Conservation (phyloP, 2,329 filamentous ascomycete genomes). For the Pyrenophora teres region DNA sequence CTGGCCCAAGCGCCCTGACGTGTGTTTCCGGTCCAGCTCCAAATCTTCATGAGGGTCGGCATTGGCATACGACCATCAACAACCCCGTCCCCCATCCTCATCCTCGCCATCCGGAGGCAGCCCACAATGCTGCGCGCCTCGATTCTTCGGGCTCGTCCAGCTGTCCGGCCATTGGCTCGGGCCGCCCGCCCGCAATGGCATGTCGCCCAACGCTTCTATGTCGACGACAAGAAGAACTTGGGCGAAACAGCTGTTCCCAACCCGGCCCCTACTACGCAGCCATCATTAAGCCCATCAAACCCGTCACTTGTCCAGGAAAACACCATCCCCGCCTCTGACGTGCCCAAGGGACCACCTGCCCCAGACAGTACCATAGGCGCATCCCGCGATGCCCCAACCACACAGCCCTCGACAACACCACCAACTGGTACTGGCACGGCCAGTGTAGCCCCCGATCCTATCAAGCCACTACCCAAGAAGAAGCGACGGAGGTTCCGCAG, state of each 20-base stretch:
- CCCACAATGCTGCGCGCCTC: conserved; percentile 62
- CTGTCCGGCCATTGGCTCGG: conserved; percentile 44
- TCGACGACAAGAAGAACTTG: conserved; percentile 52
- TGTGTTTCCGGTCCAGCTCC: conserved; percentile 13
- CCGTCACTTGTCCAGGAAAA: conserved; percentile 26
- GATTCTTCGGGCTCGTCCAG: conserved; percentile 55
- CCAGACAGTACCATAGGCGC: conserved; percentile 47
- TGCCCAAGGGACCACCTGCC: conserved; percentile 54
- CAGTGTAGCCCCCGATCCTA: conserved; percentile 49
- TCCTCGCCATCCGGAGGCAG: conserved; percentile 45
- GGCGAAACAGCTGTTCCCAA: conserved; percentile 47
- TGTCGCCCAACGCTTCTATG: conserved; percentile 55
- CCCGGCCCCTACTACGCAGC: conserved; percentile 33
- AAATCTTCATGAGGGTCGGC: conserved; percentile 23
- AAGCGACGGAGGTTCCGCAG: conserved; percentile 71
- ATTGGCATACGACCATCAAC: conserved; percentile 17
- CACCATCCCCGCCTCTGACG: conserved; percentile 56
- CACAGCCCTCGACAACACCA: conserved; percentile 43
- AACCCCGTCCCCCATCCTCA: conserved; percentile 22
- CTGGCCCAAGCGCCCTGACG: conserved; percentile 10
- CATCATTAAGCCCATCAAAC: conserved; percentile 24
- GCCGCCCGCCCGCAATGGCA: conserved; percentile 46
- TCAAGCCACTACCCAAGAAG: conserved; percentile 59
- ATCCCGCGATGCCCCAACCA: conserved; percentile 39
- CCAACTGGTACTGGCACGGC: conserved; percentile 51